phyloP scores from a whole-genome alignment of 805 yeast genomes.

The Candida ponderosae region DNA sequence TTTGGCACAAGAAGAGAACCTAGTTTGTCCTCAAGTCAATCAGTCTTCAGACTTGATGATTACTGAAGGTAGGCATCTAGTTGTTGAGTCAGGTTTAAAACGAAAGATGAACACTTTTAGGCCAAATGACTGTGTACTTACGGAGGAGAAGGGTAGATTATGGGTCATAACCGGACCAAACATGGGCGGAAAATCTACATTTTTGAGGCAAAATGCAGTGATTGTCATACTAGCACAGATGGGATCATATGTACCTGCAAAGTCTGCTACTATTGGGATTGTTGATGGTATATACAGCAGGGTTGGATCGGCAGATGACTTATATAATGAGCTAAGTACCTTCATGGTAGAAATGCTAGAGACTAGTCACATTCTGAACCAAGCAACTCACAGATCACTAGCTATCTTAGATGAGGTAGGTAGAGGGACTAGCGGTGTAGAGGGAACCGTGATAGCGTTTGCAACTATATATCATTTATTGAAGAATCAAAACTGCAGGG shows the following conservation, averaged over 20 bases:
- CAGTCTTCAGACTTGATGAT: conserved; percentile 41
- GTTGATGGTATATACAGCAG: conserved; percentile 91
- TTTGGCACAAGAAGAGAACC: conserved; percentile 58
- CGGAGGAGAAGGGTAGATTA: conserved; percentile 49
- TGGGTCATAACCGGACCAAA: conserved; percentile 90
- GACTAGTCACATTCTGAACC: conserved; percentile 74
- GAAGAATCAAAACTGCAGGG: conserved; percentile 61
- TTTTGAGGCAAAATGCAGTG: conserved; percentile 82
- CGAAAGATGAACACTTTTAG: conserved; percentile 41
- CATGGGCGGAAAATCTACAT: conserved; percentile 97
- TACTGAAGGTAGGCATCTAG: conserved; percentile 69
- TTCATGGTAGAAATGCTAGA: conserved; percentile 97
- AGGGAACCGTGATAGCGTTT: conserved; percentile 97
- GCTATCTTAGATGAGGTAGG: conserved; percentile 95
- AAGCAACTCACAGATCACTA: conserved; percentile 71
- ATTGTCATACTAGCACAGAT: conserved; percentile 82
- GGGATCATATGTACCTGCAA: conserved; percentile 84
- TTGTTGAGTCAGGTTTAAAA: conserved; percentile 68
- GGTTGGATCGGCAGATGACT: conserved; percentile 97
- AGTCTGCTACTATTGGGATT: conserved; percentile 66
- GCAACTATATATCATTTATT: conserved; percentile 83
- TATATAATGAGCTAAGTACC: conserved; percentile 89
- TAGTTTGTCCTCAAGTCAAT: conserved; percentile 60
- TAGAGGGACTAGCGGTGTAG: conserved; percentile 70
- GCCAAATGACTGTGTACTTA: conserved; percentile 71